Evolutionary conservation across 2,329 filamentous ascomycete genomes (phyloP).

Genomic region (Venturia oleaginea): DNA sequence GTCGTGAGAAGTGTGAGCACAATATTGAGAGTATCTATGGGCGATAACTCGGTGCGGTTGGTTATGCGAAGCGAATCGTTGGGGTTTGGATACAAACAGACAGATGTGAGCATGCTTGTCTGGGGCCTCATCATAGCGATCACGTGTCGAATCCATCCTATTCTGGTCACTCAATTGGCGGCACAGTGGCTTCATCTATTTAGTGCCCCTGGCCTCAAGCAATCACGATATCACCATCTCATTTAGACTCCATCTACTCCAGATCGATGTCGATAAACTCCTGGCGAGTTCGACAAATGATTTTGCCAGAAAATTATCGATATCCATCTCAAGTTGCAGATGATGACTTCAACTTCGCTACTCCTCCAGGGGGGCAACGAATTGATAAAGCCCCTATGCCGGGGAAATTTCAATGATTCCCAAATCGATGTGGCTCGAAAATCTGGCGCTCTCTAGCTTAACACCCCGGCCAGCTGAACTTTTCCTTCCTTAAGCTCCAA

Average conservation of each 20-base stretch:
- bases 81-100: neutral
- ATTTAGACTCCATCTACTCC: neutral
- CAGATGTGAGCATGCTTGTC: neutral
- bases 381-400: too few relatives aligned
- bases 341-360: too few relatives aligned
- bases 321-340: neutral
- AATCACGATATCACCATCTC: too few relatives aligned
- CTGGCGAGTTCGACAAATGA: neutral
- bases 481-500: neutral
- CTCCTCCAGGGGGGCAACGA: too few relatives aligned
- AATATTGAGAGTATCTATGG: neutral
- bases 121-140: neutral
- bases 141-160: neutral
- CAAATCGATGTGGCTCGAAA: too few relatives aligned
- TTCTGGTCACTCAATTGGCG: too few relatives aligned
- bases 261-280: neutral
- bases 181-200: too few relatives aligned
- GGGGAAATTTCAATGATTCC: too few relatives aligned
- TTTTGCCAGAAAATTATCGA: neutral
- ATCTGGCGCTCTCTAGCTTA: too few relatives aligned
- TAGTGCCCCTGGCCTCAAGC: too few relatives aligned
- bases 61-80: neutral
- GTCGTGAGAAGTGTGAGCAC: neutral
- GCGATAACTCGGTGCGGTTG: neutral
- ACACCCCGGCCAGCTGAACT: too few relatives aligned